phyloP scores from a whole-genome alignment of 148 eudicot species.

The Amaranthus hypochondriacus region DNA sequence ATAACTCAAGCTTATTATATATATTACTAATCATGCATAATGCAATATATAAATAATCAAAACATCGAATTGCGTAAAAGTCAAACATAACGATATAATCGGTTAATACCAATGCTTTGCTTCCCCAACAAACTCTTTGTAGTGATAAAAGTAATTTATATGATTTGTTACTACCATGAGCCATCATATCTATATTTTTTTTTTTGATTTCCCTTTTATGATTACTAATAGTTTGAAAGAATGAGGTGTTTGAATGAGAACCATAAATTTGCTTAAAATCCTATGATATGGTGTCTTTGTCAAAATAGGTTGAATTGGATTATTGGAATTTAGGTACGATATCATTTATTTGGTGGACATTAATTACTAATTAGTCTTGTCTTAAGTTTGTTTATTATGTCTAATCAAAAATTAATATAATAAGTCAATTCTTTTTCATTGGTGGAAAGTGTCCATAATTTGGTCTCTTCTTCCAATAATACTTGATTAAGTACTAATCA shows the following conservation, averaged over 20 bases:
- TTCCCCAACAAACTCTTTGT: no score
- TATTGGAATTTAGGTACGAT: background rate
- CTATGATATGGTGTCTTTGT: constrained; percentile 1
- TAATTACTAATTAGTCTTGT: background rate
- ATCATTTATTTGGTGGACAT: background rate
- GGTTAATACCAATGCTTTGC: background rate
- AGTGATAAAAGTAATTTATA: background rate
- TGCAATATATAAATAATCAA: no score
- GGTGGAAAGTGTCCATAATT: background rate
- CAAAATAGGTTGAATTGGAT: background rate
- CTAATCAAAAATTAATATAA: background rate
- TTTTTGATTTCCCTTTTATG: background rate
- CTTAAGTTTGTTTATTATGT: constrained; percentile 1
- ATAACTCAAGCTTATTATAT: no score
- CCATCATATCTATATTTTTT: no score
- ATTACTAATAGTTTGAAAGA: constrained; percentile 13
- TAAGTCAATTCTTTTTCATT: background rate
- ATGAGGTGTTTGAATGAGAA: background rate
- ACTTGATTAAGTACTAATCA: constrained; percentile 8
- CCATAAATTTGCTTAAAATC: background rate
- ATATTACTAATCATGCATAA: no score
- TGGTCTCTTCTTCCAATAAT: constrained; percentile 1
- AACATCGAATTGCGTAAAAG: background rate
- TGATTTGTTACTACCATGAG: background rate
- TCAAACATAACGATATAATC: no score